Percentiles rank a stretch among this genome's conserved stretches.
Evolutionary conservation across 2,329 filamentous ascomycete genomes (phyloP).

Genomic region (Tolypocladium amazonense): DNA sequence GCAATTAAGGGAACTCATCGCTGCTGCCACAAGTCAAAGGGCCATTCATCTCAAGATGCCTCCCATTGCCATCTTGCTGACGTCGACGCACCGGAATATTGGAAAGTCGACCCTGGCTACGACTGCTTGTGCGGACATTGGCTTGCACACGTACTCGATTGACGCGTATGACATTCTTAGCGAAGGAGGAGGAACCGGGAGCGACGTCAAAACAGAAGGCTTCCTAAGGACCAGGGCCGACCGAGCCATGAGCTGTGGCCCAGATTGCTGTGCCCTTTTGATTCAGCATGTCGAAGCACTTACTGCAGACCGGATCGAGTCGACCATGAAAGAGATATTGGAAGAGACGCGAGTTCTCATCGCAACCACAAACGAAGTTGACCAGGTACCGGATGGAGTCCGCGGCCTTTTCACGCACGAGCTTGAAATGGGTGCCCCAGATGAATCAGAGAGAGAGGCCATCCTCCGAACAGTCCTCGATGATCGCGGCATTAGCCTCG

Average conservation of each 20-base stretch:
- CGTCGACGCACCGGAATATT: constrained; percentile 86
- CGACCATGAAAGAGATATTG: constrained; percentile 74
- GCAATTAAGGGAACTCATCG: constrained; percentile 72
- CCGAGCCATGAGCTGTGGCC: constrained; percentile 76
- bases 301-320: constrained; percentile 81
- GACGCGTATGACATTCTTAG: constrained; percentile 90
- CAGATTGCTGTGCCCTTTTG: constrained; percentile 74
- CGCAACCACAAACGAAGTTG: constrained; percentile 89
- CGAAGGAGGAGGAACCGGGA: constrained; percentile 71
- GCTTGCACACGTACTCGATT: constrained; percentile 78
- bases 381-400: constrained; percentile 85
- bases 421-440: constrained; percentile 83
- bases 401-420: constrained; percentile 92
- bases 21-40: constrained; percentile 77
- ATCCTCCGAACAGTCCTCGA: constrained; percentile 73
- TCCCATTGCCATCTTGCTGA: constrained; percentile 76
- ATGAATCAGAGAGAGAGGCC: constrained; percentile 83
- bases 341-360: constrained; percentile 73
- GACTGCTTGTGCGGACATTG: constrained; percentile 76
- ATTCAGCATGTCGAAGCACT: constrained; percentile 84
- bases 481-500: constrained; percentile 64
- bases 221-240: constrained; percentile 82
- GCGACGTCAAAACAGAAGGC: constrained; percentile 89
- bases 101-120: constrained; percentile 76
- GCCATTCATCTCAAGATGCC: constrained; percentile 82